Evolutionary conservation across 2,329 filamentous ascomycete species (phyloP), one percentile per base, ranked within the genome.

Genomic region (Elsinoe necatrix): DNA sequence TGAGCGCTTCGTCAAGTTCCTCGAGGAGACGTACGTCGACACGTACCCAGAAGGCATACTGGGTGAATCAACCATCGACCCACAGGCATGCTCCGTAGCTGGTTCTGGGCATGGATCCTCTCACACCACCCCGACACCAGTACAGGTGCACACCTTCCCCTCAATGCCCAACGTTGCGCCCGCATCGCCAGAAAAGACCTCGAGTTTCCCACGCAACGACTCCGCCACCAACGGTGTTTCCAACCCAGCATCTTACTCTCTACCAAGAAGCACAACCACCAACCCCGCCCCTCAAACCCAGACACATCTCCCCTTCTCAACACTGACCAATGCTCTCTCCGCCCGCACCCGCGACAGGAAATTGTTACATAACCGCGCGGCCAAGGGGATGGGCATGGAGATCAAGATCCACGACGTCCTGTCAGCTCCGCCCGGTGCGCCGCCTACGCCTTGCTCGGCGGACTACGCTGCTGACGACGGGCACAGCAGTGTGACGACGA

Each of bases 1-100:
- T 7, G 76, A 84, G 25, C 74, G 71, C 9, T 89, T 97, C 56
- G 61, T 92, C 4, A 59, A 57, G 0, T 71, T 71, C 56, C 31
- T 69, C 4, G 55, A 64, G 0, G 66, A 68, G 21, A 68, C 65
- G 55, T 70, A 69, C 31, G 62, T 68, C 11, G 63, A 69, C 37
- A 54, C 34, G 12, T 12, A 42, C 27, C 18, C 23, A 12, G 27
- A 16, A 20, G 54, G 29, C 20, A 9, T 39, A 11, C 23, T 20
- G 12, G 29, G 20, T 14, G 31, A 39, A 25, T 16, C 12, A 5
- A 31, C 16, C 20, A 12, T 27, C 50, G 41, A n/a, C 5, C 35
- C 50, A 6, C 18, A 42, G 20, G 39, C 18, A 18, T 16, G 18
- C 11, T 21, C 42, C 23, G 8, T 45, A 23, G 29, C 48, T 14